Evolutionary conservation across 306 rosid genomes (phyloP).

Genomic region (Fagus sylvatica): DNA sequence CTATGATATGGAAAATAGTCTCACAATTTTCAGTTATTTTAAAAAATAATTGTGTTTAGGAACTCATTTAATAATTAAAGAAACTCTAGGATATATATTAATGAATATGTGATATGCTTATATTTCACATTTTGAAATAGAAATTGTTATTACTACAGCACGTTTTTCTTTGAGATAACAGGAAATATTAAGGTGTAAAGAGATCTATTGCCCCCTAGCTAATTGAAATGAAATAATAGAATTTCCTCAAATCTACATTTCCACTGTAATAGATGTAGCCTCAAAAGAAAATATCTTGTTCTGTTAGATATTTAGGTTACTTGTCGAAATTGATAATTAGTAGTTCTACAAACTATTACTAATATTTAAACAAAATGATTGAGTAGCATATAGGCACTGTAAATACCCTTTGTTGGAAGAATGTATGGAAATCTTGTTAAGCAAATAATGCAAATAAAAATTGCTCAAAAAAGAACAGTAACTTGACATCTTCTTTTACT

Average conservation of each 20-base stretch:
- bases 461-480: no score
- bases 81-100: no score
- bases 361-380: neutral
- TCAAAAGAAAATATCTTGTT: neutral
- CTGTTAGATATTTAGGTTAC: neutral
- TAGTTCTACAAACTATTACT: neutral
- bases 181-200: neutral
- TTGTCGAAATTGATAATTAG: neutral
- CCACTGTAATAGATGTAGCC: neutral
- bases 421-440: neutral
- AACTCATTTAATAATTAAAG: no score
- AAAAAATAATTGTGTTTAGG: neutral
- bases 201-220: neutral
- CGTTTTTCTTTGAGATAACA: neutral
- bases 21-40: neutral
- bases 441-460: no score
- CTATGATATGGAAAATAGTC: no score
- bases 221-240: neutral
- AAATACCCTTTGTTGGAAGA: no score
- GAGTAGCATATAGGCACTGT: neutral
- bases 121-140: neutral
- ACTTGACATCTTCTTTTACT: neutral
- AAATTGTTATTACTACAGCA: neutral
- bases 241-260: neutral
- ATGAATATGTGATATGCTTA: neutral